phyloP scores from a whole-genome alignment of 306 rosid species.

The Sechiopsis laciniata region DNA sequence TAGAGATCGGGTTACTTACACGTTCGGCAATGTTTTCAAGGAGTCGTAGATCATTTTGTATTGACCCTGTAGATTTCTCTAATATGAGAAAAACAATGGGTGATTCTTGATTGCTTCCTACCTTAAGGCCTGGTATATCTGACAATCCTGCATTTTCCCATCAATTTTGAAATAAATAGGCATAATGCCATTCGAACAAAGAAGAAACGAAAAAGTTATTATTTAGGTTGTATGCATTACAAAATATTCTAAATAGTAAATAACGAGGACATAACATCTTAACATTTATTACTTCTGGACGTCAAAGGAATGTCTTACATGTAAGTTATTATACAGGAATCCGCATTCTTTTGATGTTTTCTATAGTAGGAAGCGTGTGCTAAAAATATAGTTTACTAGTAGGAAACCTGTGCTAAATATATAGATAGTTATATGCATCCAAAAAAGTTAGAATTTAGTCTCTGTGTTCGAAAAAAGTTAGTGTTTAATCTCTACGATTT shows the following conservation, averaged over 20 bases:
- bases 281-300: neutral
- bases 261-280: neutral
- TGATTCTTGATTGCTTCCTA: slow-evolving; percentile 74
- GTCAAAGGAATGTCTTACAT: neutral
- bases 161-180: too few species aligned
- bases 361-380: neutral
- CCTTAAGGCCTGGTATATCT: slow-evolving; percentile 45
- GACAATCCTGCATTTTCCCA: slow-evolving; percentile 59
- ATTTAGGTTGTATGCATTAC: neutral
- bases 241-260: neutral
- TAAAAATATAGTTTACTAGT: neutral
- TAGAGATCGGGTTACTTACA: slow-evolving; percentile 39
- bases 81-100: slow-evolving; percentile 79
- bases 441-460: too few species aligned
- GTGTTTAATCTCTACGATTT: too few species aligned
- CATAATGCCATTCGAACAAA: too few species aligned
- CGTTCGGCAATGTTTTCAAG: slow-evolving; percentile 60
- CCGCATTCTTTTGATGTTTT: neutral
- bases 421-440: too few species aligned
- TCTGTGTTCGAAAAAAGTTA: too few species aligned
- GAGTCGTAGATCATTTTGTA: slow-evolving; percentile 51
- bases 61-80: slow-evolving; percentile 61
- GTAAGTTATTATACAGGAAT: neutral
- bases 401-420: too few species aligned
- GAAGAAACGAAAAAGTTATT: too few species aligned